Conservation (phyloP, 2,329 filamentous ascomycete species). For the Zasmidium citrigriseum region DNA sequence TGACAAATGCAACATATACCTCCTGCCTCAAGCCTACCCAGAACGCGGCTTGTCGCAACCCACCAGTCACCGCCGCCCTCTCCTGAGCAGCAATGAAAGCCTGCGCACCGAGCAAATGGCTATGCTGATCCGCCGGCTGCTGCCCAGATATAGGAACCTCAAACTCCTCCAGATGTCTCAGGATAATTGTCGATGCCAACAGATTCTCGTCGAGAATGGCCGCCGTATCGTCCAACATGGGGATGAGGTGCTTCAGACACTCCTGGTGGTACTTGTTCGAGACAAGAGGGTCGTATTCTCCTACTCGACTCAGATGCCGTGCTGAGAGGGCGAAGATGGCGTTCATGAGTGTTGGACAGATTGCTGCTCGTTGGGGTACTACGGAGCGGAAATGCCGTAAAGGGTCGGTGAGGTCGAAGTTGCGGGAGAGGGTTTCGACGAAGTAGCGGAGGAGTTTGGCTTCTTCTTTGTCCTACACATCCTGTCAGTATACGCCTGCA, state of each 20-base stretch:
- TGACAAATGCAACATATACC: slow-evolving; percentile 54
- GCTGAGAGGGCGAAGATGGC: slow-evolving; percentile 60
- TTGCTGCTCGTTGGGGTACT: slow-evolving; percentile 55
- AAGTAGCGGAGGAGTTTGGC: slow-evolving; percentile 36
- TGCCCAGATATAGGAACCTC: slow-evolving; percentile 39
- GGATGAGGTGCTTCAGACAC: slow-evolving; percentile 54
- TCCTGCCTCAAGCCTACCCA: slow-evolving; percentile 62
- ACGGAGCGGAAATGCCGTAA: slow-evolving; percentile 54
- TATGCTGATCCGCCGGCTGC: slow-evolving; percentile 23
- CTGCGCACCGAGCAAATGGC: slow-evolving; percentile 36
- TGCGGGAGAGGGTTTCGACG: slow-evolving; percentile 32
- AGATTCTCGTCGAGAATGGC: slow-evolving; percentile 53
- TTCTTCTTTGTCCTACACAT: slow-evolving; percentile 28
- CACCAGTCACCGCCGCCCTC: slow-evolving; percentile 35
- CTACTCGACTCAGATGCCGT: slow-evolving; percentile 54
- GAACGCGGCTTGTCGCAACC: slow-evolving; percentile 51
- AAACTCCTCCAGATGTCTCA: slow-evolving; percentile 60
- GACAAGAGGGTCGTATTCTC: slow-evolving; percentile 50
- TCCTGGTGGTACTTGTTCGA: slow-evolving; percentile 57
- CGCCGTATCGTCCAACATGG: slow-evolving; percentile 44
- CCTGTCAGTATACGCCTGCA: too few species aligned
- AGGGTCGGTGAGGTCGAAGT: slow-evolving; percentile 37
- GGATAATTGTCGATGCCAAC: slow-evolving; percentile 58
- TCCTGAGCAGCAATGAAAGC: slow-evolving; percentile 38
- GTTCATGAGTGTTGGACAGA: slow-evolving; percentile 55